A percentile compares a stretch with the other conserved stretches of the same genome.
phyloP scores from a whole-genome alignment of 306 rosid genomes.

The Quercus parvula region DNA sequence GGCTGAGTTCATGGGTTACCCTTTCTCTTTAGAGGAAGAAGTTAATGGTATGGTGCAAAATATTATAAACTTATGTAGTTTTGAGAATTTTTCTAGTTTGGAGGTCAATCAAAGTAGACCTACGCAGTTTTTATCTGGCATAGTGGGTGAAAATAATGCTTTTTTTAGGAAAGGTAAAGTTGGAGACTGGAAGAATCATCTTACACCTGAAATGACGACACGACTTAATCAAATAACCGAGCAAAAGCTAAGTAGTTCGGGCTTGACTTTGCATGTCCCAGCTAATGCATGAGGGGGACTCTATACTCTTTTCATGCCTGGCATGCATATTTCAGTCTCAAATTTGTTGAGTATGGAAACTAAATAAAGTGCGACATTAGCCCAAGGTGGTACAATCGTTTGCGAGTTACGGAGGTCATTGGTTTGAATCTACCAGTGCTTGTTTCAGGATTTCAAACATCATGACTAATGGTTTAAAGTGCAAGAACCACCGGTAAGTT shows the following conservation, averaged over 20 bases:
- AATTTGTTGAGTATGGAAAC: no score
- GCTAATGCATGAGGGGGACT: no score
- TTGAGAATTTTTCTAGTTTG: conserved; percentile 17
- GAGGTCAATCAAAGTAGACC: conserved; percentile 18
- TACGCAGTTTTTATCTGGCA: no score
- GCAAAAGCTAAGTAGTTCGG: background rate
- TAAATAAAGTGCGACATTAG: no score
- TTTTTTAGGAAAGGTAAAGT: conserved; percentile 17
- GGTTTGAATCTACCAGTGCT: no score
- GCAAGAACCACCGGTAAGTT: no score
- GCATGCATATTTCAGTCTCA: background rate
- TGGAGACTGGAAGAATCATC: conserved; percentile 22
- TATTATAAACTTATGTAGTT: background rate
- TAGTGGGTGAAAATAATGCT: background rate
- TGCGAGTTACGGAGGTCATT: no score
- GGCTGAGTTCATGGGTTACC: conserved; percentile 14
- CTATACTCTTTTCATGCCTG: background rate
- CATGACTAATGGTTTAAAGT: no score
- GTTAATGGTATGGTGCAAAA: background rate
- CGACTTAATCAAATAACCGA: conserved; percentile 2
- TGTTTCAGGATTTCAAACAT: no score
- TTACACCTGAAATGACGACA: background rate
- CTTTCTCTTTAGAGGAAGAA: conserved; percentile 21
- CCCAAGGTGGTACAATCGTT: no score
- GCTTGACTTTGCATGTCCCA: no score